Evolutionary conservation across 1,284 basidiomycete species (phyloP), one percentile per base, ranked within the genome.

Genomic region (Coniferiporia weirii): DNA sequence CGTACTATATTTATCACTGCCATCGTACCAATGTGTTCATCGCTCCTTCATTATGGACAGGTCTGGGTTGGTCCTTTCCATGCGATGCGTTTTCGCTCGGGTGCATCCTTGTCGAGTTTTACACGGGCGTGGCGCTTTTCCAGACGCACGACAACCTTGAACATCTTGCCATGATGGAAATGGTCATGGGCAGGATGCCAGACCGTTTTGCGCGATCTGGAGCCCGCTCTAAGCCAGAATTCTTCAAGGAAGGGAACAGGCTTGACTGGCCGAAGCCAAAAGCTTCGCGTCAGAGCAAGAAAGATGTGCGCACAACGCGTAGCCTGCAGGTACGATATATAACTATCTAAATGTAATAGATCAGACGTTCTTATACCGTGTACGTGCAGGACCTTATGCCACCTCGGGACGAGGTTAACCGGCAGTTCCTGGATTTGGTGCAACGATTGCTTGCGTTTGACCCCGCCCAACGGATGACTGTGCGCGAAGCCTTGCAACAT

Each of bases 111-210:
- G 94, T 99, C 63, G 97, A 99, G 73, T 98, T 99, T 71, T 97
- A 88, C 75, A 99, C 97, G 2, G 97, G 97, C 38, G 87, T 96
- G 49, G 97, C 97, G 3, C 80, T 99, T 35, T 99, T 98, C 77
- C 97, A 99, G 73, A 99, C 97, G 0, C 96, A 98, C 70, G 96
- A 99, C 75, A 99, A 99, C 71, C 82, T 99, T 10, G 97, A 99
- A 71, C 97, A 99, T 72, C 84, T 99, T 6, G 97, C 97, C 47
- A 99, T 99, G 97, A 99, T 99, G 97, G 95, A 99, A 73, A 87
- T 91, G 65, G 97, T 99, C 38, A 96, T 99, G 85, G 97, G 96
- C 62, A 90, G 88, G 73, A 95, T 99, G 87, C 94, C 95, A 0
- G 85, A 89, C 49, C 84, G 87, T 4, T 94, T 96, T 71, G 83